A percentile compares a stretch with the other conserved stretches of the same genome.
These are phyloP conservation scores for Paecilomyces niveus DNA, from an alignment of 2,329 filamentous ascomycete genomes.

Conservation along the genomic window DNA sequence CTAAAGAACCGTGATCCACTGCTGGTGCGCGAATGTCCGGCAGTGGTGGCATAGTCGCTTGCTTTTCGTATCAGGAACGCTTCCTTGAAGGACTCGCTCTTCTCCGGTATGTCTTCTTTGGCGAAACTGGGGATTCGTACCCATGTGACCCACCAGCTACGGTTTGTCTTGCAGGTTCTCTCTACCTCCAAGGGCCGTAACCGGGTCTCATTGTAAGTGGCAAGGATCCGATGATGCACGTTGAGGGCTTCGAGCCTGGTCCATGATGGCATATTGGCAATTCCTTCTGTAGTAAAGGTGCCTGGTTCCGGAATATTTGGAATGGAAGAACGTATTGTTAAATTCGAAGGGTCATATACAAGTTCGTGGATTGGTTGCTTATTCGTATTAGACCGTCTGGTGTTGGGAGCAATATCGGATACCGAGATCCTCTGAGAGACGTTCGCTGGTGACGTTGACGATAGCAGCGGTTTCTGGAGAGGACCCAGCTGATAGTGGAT, in stretches of 20 bases:
- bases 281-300: constrained; percentile 16
- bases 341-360: constrained; percentile 51
- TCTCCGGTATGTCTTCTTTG: constrained; percentile 1
- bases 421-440: constrained; percentile 31
- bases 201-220: constrained; percentile 48
- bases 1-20: constrained; percentile 30
- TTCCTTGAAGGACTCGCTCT: constrained; percentile 21
- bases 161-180: constrained; percentile 54
- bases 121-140: constrained; percentile 41
- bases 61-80: constrained; percentile 41
- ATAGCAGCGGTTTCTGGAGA: constrained; percentile 39
- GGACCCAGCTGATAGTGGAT: constrained; percentile 44
- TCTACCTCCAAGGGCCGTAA: constrained; percentile 45
- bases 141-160: constrained; percentile 65
- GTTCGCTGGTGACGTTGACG: constrained; percentile 39
- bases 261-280: constrained; percentile 28
- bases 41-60: constrained; percentile 30
- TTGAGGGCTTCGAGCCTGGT: constrained; percentile 54
- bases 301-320: constrained; percentile 56
- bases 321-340: constrained; percentile 55
- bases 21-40: constrained; percentile 24
- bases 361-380: constrained; percentile 51
- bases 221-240: constrained; percentile 54
- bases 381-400: constrained; percentile 22
- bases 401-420: constrained; percentile 24